These are phyloP conservation scores for Ophiostoma novo-ulmi DNA, from an alignment of 2,329 filamentous ascomycete species.

Conservation along the genomic window DNA sequence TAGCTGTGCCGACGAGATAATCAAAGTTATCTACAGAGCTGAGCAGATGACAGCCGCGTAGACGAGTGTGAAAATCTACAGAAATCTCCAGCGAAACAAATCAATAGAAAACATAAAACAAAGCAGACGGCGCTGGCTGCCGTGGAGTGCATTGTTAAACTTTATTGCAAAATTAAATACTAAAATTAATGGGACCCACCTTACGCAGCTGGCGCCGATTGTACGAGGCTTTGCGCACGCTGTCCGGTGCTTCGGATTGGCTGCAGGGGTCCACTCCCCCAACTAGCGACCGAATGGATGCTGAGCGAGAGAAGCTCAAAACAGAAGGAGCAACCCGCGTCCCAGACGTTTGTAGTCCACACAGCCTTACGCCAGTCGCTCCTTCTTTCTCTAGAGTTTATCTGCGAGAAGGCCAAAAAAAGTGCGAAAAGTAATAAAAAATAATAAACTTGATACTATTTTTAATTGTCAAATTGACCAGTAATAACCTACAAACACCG, in stretches of 20 bases:
- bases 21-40: background rate
- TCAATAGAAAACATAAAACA: constrained; percentile 13
- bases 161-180: background rate
- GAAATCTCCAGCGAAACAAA: background rate
- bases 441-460: background rate
- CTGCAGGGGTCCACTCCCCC: constrained; percentile 22
- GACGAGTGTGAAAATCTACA: background rate
- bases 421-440: background rate
- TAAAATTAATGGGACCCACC: background rate
- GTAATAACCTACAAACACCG: background rate
- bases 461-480: background rate
- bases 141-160: background rate
- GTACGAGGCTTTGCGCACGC: constrained; percentile 24
- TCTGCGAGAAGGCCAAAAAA: background rate
- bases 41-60: background rate
- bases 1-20: background rate
- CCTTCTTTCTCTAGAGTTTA: background rate
- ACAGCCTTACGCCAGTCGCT: constrained; percentile 11
- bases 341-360: background rate
- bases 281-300: background rate
- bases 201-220: constrained; percentile 1
- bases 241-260: constrained; percentile 25
- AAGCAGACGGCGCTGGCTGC: constrained; percentile 10
- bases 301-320: constrained; percentile 2
- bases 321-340: background rate